A percentile compares a stretch with the other conserved stretches of the same genome.
These are phyloP conservation scores for Sequoia sempervirens DNA, from an alignment of 75 land plant genomes.

Conservation along the genomic window DNA sequence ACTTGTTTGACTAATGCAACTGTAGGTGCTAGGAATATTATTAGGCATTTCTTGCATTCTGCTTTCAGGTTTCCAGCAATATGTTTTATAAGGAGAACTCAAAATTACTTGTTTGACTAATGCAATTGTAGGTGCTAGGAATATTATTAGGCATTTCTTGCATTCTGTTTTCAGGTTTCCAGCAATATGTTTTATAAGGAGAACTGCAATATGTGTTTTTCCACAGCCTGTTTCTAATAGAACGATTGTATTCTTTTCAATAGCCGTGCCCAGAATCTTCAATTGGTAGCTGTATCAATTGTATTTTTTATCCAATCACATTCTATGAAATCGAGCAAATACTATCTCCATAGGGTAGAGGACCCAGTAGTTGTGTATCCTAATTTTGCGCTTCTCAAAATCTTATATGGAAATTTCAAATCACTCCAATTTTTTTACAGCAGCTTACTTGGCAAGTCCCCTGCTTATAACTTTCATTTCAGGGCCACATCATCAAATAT, in stretches of 20 bases:
- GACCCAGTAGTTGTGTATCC: too few species aligned
- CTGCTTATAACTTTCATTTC: too few species aligned
- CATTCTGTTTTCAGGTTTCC: not conserved
- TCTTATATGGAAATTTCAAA: too few species aligned
- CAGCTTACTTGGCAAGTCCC: too few species aligned
- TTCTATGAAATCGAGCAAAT: too few species aligned
- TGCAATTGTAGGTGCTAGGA: not conserved
- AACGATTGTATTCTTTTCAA: constrained; percentile 58
- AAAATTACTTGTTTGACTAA: not conserved
- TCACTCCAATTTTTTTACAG: too few species aligned
- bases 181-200: constrained; percentile 43
- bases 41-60: constrained; percentile 7
- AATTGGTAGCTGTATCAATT: constrained; percentile 33
- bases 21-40: constrained; percentile 37
- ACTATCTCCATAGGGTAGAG: too few species aligned
- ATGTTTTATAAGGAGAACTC: too few species aligned
- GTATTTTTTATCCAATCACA: too few species aligned
- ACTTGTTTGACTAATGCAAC: constrained; percentile 37
- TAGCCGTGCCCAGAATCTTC: constrained; percentile 52
- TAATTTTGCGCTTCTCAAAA: too few species aligned
- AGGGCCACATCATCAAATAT: too few species aligned
- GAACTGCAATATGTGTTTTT: constrained; percentile 66
- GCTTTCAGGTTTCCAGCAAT: not conserved
- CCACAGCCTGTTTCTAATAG: constrained; percentile 69
- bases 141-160: not conserved